Base-by-base conservation (phyloP, 2,329 filamentous ascomycete genomes). In the Daldinia sp. region DNA sequence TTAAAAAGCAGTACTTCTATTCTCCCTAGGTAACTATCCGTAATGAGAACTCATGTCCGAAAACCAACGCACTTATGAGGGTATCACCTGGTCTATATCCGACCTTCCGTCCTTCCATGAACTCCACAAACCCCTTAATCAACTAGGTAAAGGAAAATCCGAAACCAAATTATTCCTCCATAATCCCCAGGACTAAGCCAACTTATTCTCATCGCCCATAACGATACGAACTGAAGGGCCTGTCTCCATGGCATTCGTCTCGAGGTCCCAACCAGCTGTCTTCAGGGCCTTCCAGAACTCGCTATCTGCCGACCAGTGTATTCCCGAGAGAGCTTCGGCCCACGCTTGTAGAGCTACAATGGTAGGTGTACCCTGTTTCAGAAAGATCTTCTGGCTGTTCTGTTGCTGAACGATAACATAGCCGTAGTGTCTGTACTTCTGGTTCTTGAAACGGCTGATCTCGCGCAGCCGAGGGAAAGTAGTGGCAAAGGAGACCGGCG, bases 171-270 rank as follows among this genome's bases (percentile, higher is more conserved):
- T 37, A 15, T 26, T 15, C 13, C 1, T 56, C 23, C 23, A 15
- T 42, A 26, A 12, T 4, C 5, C 20, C 18, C 23, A 3, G 10
- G n/a, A 26, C 35, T 42, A 41, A 56, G 53, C 33, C 33, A 6
- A 42, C 6, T 41, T 37, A 75, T 44, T 65, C 72, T 58, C 74
- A 58, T 54, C 28, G n/a, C 76, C 77, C 2, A 80, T 71, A 35
- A 80, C 72, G 30, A 84, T 80, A 6, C 82, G 78, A 23, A 84
- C 74, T 1, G 81, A 88, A 53, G 86, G 82, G 65, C 81, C 83
- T 18, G 90, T 93, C 81, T 94, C 91, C 73, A 94, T 81, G 5
- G 88, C 90, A 42, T 84, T 84, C 57, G 83, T 84, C 63, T 88
- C 81, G 53, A 92, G 73, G 79, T 94, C 87, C 92, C 92, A 94